Evolutionary conservation across 108 stramenopile species (phyloP).

Genomic region (Stephanodiscus triporus): DNA sequence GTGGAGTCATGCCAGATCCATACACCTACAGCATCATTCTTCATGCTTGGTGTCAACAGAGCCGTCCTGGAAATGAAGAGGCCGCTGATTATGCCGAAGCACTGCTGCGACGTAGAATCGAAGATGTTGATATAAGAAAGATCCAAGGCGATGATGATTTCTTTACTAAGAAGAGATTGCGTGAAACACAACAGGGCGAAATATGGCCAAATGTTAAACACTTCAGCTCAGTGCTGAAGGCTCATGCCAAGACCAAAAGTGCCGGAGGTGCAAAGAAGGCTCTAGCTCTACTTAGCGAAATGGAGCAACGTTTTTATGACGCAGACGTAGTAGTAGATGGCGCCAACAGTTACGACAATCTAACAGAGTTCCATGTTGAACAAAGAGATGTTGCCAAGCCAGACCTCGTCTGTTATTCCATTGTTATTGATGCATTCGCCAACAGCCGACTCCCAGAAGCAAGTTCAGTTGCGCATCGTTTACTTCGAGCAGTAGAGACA

Average conservation of each 20-base stretch:
- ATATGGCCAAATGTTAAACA: conserved; percentile 52
- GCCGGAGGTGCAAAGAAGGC: conserved; percentile 53
- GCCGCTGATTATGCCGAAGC: conserved; percentile 48
- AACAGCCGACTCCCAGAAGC: conserved; percentile 45
- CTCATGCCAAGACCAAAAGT: conserved; percentile 50
- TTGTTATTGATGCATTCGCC: conserved; percentile 46
- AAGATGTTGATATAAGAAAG: conserved; percentile 28
- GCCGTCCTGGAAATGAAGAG: conserved; percentile 42
- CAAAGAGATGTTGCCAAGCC: conserved; percentile 37
- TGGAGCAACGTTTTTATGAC: conserved; percentile 34
- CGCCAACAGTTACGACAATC: background rate
- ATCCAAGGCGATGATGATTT: conserved; percentile 4
- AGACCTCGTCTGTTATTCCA: conserved; percentile 39
- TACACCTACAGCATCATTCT: conserved; percentile 51
- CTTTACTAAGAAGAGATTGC: background rate
- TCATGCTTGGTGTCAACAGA: conserved; percentile 40
- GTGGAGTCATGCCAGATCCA: conserved; percentile 32
- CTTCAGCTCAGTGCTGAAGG: conserved; percentile 52
- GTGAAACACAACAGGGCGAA: conserved; percentile 4
- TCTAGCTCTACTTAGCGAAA: conserved; percentile 45
- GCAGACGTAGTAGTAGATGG: conserved; percentile 26
- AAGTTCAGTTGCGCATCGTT: conserved; percentile 24
- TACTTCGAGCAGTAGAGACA: conserved; percentile 34
- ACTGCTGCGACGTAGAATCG: conserved; percentile 39
- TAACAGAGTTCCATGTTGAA: conserved; percentile 28